Evolutionary conservation across 768 basidiomycete species (phyloP).

Genomic region (Ramaria rubella): DNA sequence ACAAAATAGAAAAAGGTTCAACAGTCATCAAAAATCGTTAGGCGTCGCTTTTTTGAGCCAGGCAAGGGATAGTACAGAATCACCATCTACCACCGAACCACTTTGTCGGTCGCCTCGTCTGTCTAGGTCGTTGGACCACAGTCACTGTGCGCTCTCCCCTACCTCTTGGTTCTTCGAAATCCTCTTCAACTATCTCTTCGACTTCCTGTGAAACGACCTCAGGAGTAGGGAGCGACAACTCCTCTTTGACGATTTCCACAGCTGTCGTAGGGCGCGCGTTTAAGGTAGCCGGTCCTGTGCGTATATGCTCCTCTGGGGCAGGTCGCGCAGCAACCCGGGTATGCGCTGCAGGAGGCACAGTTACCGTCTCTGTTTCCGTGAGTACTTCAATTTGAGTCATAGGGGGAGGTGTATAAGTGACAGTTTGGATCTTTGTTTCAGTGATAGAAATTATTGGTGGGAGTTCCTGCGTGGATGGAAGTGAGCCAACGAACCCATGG

Average conservation of each 20-base stretch:
- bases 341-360: conserved; percentile 69
- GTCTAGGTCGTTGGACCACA: conserved; percentile 35
- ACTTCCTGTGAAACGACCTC: conserved; percentile 30
- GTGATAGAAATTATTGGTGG: conserved; percentile 43
- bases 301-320: conserved; percentile 57
- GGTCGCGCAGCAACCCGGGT: conserved; percentile 72
- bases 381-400: conserved; percentile 44
- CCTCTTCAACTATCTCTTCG: conserved; percentile 39
- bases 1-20: not conserved
- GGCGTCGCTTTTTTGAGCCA: not conserved
- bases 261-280: conserved; percentile 51
- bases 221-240: conserved; percentile 31
- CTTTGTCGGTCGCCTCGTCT: conserved; percentile 42
- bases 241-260: conserved; percentile 54
- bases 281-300: conserved; percentile 19
- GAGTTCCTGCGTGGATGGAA: conserved; percentile 35
- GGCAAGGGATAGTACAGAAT: not conserved
- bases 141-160: conserved; percentile 7
- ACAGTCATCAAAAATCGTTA: not conserved
- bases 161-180: conserved; percentile 1
- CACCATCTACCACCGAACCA: conserved; percentile 56
- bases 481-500: conserved; percentile 14
- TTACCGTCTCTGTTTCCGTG: conserved; percentile 41
- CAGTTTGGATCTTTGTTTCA: conserved; percentile 50
- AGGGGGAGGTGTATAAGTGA: conserved; percentile 23